Base-by-base conservation (phyloP, 179 eudicot genomes). In the Vitellaria paradoxa region DNA sequence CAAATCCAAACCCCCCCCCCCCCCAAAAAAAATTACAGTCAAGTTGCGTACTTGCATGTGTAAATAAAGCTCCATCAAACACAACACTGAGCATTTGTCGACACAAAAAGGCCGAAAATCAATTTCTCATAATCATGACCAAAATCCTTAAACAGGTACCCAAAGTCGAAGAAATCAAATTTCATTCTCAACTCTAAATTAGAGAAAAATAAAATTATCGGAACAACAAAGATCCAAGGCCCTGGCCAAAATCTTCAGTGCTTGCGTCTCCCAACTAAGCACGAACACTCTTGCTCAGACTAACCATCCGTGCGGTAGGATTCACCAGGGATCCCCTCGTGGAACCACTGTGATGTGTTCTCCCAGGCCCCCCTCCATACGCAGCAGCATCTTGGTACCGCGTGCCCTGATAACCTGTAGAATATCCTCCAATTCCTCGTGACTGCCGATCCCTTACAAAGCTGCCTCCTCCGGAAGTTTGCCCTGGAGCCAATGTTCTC, bases 231-330 rank as follows among this genome's bases (percentile, higher is more conserved):
- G 7, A 23, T 7, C 40, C 40, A 50, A 45, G 45, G 8, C 30
- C 23, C 60, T 49, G 30, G 46, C 6, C 62, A 53, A 70, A 69
- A 70, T 23, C 9, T 21, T 7, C 4, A 18, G 55, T 6, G 12
- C 42, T 42, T 56, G 50, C 9, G 11, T 47, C 14, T 59, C 46
- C 21, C 30, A 5, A 4, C 47, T 76, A 79, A 14, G 80, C 63
- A 77, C 89, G 91, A 70, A 59, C 76, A 13, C 92, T 88, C 40
- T 87, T 85, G 85, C 84, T 88, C 42, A 91, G 91, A 76, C 79
- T 91, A 52, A 92, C 96, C 97, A 92, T 91, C 53, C 93, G 86
- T 6, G 88, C 82, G 0, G 89, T 80, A 9, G 81, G 81, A 64
- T 92, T 91, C 87, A 76, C 83, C 56, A 87, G 89, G 15, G 84